Base-by-base conservation (phyloP, 257 asterid species). In the Przewalskia tangutica region DNA sequence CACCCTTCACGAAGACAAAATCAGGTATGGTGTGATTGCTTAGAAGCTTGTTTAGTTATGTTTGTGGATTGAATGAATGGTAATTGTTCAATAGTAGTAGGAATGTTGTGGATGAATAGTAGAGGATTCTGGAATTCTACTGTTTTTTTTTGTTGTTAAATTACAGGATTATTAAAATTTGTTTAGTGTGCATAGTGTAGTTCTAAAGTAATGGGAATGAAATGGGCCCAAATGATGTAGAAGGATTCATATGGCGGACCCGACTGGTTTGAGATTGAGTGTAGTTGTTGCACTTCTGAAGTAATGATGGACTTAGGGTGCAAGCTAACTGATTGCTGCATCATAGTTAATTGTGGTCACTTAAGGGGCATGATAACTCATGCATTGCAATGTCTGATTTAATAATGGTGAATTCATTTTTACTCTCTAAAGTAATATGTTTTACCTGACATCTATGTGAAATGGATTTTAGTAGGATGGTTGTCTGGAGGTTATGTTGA, bases 1-100 rank as follows among this genome's bases (percentile, higher is more conserved):
- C 92, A 89, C 75, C 90, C 92, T 5, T 67, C n/a, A 16, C 84
- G 17, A 51, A 80, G 55, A 62, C 55, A 54, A 17, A 77, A 65
- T 18, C 87, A 73, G 88, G 85, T 85, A 82, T 2, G 18, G 16
- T 54, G 16, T 55, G 62, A 55, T 58, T 58, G 65, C n/a, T 2
- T 58, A n/a, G 32, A 58, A 58, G 34, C n/a, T 18, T 58, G 34
- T 75, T 75, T 48, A 48, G 42, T 13, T 50, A 38, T 23, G 34
- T 50, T 75, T 50, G 13, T 23, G 18, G 58, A 71, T 71, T 71
- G 79, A 46, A 50, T 71, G 56, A 46, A 20, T 46, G 42, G 4
- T 46, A 55, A 13, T 71, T 44, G 18, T 46, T 71, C 17, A 71
- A 44, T 71, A 46, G 6, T n/a, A 46, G 36, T n/a, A n/a, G n/a